Conservation (phyloP, 2,329 filamentous ascomycete species). For the Westerdykella ornata region DNA sequence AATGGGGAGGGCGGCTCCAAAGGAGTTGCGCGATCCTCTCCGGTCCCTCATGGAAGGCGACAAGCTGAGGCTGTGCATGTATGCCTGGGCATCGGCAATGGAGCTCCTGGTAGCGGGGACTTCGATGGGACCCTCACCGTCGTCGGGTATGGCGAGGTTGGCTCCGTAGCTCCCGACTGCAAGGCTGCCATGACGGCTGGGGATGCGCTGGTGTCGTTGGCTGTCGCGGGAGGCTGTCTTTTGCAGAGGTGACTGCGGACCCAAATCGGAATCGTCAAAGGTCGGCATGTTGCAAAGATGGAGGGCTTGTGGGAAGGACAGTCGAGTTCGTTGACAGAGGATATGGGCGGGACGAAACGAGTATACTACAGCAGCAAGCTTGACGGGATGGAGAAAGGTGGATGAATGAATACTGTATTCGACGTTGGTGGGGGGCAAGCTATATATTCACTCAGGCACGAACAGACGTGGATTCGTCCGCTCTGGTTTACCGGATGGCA, state of each 20-base stretch:
- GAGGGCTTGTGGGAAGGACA: no score
- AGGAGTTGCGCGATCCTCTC: conserved; percentile 66
- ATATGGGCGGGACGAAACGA: no score
- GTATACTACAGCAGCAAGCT: no score
- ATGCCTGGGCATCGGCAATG: conserved; percentile 59
- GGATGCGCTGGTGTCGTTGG: conserved; percentile 7
- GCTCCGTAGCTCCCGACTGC: conserved; percentile 27
- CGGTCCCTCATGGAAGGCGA: conserved; percentile 62
- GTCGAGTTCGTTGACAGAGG: no score
- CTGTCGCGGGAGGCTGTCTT: conserved; percentile 21
- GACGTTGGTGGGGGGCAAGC: no score
- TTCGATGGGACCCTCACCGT: conserved; percentile 52
- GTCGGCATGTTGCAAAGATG: conserved; percentile 46
- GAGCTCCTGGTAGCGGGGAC: conserved; percentile 62
- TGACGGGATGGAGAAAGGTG: no score
- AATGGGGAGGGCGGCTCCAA: conserved; percentile 66
- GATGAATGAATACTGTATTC: no score
- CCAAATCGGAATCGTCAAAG: conserved; percentile 54
- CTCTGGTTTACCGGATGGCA: neutral
- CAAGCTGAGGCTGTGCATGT: conserved; percentile 67
- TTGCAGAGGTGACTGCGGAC: conserved; percentile 32
- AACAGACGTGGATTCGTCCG: no score
- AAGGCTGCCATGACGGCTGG: conserved; percentile 16
- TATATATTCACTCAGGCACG: no score
- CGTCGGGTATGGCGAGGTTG: conserved; percentile 40